Base-by-base conservation (phyloP, 805 yeast species). In the Candida qinlingensis region DNA sequence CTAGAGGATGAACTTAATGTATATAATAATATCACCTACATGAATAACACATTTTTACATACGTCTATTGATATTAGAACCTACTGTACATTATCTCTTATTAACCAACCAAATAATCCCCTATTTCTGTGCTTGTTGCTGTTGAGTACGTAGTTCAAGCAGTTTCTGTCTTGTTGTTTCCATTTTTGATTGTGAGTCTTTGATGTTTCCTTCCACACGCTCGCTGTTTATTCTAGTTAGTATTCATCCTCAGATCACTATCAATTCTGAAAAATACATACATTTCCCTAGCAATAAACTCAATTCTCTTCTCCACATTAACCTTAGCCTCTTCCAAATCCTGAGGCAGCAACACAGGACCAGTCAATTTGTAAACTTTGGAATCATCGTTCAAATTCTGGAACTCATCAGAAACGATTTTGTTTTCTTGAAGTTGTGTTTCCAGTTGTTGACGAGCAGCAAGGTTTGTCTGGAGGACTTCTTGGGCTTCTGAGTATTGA, bases 401-500 rank as follows among this genome's bases (percentile, higher is more conserved):
- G 59, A 94, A 87, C 67, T 94, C 99, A 49, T 79, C 83, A 55
- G 82, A 75, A 12, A 94, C 99, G 44, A 94, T 91, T 59, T 82
- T 82, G 66, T 91, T 91, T 66, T 94, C 99, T 67, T 94, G 99
- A 58, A 74, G 79, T 68, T 94, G 99, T 1, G 97, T 87, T 63
- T 94, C 99, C 41, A 94, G 76, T 61, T 83, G 80, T 56, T 92
- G 96, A 60, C 98, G 81, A 10, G 89, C 80, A 5, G 79, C 71
- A 36, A 90, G 74, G 39, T 81, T 70, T 45, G 80, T 85, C 49
- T 66, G 68, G 42, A 80, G 64, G 27, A 68, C 66, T 44, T 66
- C 66, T 56, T 80, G 85, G 9, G 71, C 65, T 38, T 68, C 59
- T 55, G 66, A 74, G 73, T 69, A 75, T 51, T 67, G 73, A 44